These are phyloP conservation scores for Ambrosia trifida DNA, from an alignment of 129 eudicot species.

Conservation along the genomic window DNA sequence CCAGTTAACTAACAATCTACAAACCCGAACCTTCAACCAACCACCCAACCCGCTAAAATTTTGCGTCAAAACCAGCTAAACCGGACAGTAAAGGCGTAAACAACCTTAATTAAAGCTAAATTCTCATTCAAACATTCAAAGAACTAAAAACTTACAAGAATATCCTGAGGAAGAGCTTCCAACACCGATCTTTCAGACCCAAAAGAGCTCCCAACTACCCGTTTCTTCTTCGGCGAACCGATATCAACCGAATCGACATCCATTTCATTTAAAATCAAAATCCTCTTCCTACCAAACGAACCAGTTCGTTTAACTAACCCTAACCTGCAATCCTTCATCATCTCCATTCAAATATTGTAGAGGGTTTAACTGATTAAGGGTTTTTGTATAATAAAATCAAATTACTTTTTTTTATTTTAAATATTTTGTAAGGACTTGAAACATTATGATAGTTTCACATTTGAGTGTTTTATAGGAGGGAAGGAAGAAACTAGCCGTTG, in stretches of 20 bases:
- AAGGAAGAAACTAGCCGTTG: constrained; percentile 1
- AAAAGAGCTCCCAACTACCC: constrained; percentile 24
- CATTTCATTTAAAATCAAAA: constrained; percentile 8
- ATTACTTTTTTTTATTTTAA: neutral
- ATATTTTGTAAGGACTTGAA: neutral
- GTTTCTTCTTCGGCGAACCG: constrained; percentile 47
- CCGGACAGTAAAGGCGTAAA: neutral
- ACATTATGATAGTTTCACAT: neutral
- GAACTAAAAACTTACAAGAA: constrained; percentile 51
- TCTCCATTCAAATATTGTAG: neutral
- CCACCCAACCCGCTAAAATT: neutral
- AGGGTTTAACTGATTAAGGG: neutral
- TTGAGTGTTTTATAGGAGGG: constrained; percentile 6
- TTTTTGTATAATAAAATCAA: neutral
- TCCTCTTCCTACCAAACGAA: constrained; percentile 6
- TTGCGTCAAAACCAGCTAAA: neutral
- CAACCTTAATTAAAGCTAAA: neutral
- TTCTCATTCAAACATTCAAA: neutral
- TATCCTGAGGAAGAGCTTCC: constrained; percentile 82
- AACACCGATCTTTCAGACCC: constrained; percentile 43
- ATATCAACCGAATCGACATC: neutral
- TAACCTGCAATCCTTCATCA: neutral
- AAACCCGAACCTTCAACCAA: too few species aligned
- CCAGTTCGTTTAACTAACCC: constrained; percentile 8
- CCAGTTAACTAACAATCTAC: too few species aligned